A percentile compares a stretch with the other conserved stretches of the same genome.
These are phyloP conservation scores for Macaranga tanarius DNA, from an alignment of 441 rosid species.

Conservation along the genomic window DNA sequence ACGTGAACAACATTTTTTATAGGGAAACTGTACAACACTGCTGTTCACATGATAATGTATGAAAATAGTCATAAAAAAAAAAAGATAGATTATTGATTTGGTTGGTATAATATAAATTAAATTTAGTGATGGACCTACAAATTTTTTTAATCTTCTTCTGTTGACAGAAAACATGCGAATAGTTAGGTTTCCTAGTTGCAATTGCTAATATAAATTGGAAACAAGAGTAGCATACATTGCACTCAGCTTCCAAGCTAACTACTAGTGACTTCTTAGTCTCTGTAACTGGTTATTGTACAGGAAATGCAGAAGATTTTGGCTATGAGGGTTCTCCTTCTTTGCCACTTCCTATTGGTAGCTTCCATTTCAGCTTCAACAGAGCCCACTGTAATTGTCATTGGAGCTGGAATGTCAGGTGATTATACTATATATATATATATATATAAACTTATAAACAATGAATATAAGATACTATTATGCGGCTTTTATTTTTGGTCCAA, in stretches of 20 bases:
- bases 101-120: too few species aligned
- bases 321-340: constrained; percentile 5
- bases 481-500: not conserved
- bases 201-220: not conserved
- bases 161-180: not conserved
- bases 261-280: too few species aligned
- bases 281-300: too few species aligned
- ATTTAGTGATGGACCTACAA: too few species aligned
- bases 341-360: not conserved
- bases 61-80: too few species aligned
- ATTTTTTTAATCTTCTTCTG: too few species aligned
- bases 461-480: not conserved
- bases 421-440: too few species aligned
- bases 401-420: constrained; percentile 29
- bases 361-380: not conserved
- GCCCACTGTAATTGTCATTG: constrained; percentile 21
- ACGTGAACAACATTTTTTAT: too few species aligned
- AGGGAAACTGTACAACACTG: too few species aligned
- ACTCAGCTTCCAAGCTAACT: not conserved
- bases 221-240: not conserved
- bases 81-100: too few species aligned
- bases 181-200: not conserved
- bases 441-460: not conserved
- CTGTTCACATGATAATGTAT: too few species aligned
- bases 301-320: constrained; percentile 1